Evolutionary conservation across 2,329 filamentous ascomycete species (phyloP).

Genomic region (Colletotrichum liaoningense): DNA sequence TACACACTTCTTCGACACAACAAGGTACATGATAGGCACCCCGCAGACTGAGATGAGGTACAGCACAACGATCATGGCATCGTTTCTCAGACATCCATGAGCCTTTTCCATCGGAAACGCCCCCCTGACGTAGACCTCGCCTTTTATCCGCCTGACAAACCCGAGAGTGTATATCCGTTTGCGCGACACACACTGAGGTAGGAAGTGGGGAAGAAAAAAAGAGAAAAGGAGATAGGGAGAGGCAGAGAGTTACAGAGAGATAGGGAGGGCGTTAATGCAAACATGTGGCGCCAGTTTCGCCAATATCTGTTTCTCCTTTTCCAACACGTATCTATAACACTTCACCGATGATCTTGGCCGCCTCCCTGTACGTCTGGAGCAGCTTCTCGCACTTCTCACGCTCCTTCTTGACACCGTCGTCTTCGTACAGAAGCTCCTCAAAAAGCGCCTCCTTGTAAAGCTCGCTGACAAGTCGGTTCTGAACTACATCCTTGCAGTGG

Average conservation of each 20-base stretch:
- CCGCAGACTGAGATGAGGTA: neutral
- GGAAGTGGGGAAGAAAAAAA: neutral
- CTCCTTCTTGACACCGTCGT: slow-evolving; percentile 97
- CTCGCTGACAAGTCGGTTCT: slow-evolving; percentile 95
- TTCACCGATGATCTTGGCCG: slow-evolving; percentile 97
- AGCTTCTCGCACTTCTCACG: slow-evolving; percentile 98
- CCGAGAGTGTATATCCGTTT: slow-evolving; percentile 10
- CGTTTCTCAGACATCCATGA: slow-evolving; percentile 2
- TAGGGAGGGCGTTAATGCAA: neutral
- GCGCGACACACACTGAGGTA: neutral
- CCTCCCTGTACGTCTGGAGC: slow-evolving; percentile 94
- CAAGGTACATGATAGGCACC: slow-evolving; percentile 10
- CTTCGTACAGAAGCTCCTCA: slow-evolving; percentile 94
- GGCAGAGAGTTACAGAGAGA: neutral
- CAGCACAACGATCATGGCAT: neutral
- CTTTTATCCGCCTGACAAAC: neutral
- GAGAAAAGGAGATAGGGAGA: neutral
- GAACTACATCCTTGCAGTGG: slow-evolving; percentile 97
- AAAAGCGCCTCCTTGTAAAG: slow-evolving; percentile 94
- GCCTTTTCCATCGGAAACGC: slow-evolving; percentile 7
- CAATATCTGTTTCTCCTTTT: slow-evolving; percentile 17
- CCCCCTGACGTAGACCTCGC: slow-evolving; percentile 3
- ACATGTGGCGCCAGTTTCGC: slow-evolving; percentile 12
- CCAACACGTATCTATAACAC: slow-evolving; percentile 71
- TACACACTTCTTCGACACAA: slow-evolving; percentile 7